Conservation (phyloP, 495 filamentous ascomycete species). For the Lasiosphaeria hispida region DNA sequence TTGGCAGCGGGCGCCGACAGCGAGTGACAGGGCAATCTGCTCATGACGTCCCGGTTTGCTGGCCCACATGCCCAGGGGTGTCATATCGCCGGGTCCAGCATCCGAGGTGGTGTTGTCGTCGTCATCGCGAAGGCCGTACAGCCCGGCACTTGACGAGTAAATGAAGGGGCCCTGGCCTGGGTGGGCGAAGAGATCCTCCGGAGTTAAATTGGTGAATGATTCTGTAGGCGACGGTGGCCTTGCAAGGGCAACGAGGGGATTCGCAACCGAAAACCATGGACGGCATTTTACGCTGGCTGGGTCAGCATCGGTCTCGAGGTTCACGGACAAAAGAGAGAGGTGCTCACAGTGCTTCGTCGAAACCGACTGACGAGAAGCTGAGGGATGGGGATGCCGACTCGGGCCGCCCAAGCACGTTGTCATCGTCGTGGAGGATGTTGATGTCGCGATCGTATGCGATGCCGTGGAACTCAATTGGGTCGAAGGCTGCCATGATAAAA, state of each 20-base stretch:
- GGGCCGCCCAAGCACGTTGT: not conserved
- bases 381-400: conserved; percentile 2
- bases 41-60: conserved; percentile 15
- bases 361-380: conserved; percentile 4
- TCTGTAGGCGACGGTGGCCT: not conserved
- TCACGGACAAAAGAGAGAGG: not conserved
- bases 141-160: not conserved
- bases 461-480: conserved; percentile 15
- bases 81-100: not conserved
- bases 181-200: not conserved
- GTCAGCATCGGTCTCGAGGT: not conserved
- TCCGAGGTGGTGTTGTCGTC: not conserved
- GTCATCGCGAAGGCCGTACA: not conserved
- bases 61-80: conserved; percentile 7
- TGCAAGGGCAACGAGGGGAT: not conserved
- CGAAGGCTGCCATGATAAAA: conserved; percentile 17
- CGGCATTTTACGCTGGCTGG: not conserved
- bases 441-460: conserved; percentile 14
- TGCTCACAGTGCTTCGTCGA: conserved; percentile 7
- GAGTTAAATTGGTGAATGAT: not conserved
- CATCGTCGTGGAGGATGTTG: not conserved
- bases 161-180: not conserved
- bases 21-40: conserved; percentile 10
- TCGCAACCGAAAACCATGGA: not conserved
- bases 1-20: not conserved